These are phyloP conservation scores for Chytridium lagenaria DNA, from an alignment of 371 early-diverging fungal species.

Conservation along the genomic window DNA sequence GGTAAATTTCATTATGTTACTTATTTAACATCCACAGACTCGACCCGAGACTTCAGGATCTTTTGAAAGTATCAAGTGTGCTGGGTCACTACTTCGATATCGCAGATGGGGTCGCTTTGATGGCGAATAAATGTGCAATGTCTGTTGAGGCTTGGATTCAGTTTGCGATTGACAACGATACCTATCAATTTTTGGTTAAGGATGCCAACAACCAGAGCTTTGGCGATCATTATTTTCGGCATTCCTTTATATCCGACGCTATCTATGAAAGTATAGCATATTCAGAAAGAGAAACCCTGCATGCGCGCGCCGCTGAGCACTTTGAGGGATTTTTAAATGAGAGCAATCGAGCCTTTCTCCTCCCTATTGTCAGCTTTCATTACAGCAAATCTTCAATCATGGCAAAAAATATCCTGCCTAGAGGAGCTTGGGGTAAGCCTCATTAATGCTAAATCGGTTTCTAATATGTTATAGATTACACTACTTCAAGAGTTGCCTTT, in stretches of 20 bases:
- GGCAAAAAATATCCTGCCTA: neutral
- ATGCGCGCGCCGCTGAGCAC: neutral
- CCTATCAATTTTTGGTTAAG: neutral
- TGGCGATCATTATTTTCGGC: neutral
- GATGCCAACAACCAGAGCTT: neutral
- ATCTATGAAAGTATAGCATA: constrained; percentile 11
- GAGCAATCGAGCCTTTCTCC: constrained; percentile 3
- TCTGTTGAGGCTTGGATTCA: neutral
- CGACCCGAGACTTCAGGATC: neutral
- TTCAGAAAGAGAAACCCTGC: neutral
- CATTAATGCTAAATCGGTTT: no score
- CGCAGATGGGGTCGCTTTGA: neutral
- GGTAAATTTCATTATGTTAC: neutral
- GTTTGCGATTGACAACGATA: neutral
- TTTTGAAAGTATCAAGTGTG: neutral
- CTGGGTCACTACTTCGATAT: constrained; percentile 18
- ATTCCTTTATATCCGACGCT: neutral
- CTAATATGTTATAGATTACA: neutral
- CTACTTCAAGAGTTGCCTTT: neutral
- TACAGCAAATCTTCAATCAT: neutral
- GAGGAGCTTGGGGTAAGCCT: constrained; percentile 13
- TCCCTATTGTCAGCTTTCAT: constrained; percentile 7
- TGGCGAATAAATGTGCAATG: neutral
- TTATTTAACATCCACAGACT: neutral
- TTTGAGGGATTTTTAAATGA: neutral